phyloP scores from a whole-genome alignment of 1,139 yeast species.

The Pichia kudriavzevii region DNA sequence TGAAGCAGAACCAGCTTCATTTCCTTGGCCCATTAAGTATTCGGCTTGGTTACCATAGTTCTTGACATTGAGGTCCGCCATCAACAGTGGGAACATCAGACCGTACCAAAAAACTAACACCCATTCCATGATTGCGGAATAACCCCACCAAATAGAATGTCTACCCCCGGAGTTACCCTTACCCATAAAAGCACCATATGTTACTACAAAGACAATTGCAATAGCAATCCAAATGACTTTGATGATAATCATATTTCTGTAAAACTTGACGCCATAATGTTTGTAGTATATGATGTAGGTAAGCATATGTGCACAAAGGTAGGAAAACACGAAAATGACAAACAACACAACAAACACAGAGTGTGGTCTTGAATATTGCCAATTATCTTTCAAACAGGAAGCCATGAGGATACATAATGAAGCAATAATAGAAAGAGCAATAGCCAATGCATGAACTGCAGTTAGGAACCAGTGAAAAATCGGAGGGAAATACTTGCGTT shows the following conservation, averaged over 20 bases:
- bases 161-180: conserved; percentile 29
- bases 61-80: conserved; percentile 46
- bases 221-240: conserved; percentile 59
- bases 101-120: conserved; percentile 77
- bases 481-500: conserved; percentile 42
- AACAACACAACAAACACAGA: conserved; percentile 65
- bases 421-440: conserved; percentile 54
- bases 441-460: conserved; percentile 42
- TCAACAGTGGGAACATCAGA: conserved; percentile 53
- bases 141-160: conserved; percentile 26
- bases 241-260: conserved; percentile 43
- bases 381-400: conserved; percentile 60
- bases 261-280: conserved; percentile 24
- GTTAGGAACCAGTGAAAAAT: conserved; percentile 43
- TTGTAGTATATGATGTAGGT: conserved; percentile 59
- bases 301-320: conserved; percentile 52
- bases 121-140: conserved; percentile 77
- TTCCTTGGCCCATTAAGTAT: conserved; percentile 9
- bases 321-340: conserved; percentile 60
- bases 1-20: background rate
- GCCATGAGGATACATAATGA: conserved; percentile 72
- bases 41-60: conserved; percentile 14
- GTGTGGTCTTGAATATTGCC: conserved; percentile 53
- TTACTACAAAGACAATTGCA: conserved; percentile 66
- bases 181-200: conserved; percentile 49